Conservation (phyloP, 1,284 basidiomycete species). For the Pseudozyma sp. region DNA sequence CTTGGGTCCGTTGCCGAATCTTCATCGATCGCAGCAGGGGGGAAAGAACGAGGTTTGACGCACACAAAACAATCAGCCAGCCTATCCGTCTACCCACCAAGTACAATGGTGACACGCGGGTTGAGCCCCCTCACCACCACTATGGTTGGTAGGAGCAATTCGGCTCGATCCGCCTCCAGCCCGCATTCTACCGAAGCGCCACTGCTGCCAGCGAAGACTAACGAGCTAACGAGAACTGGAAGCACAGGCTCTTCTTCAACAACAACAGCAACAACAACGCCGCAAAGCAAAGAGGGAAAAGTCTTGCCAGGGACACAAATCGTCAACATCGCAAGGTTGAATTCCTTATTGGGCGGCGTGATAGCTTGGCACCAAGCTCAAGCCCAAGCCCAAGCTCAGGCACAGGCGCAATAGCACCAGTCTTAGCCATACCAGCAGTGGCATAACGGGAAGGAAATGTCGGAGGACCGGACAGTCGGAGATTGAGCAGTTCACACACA, state of each 20-base stretch:
- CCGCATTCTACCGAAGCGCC: background rate
- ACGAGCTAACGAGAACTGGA: no score
- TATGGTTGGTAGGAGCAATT: slow-evolving; percentile 23
- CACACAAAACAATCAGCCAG: slow-evolving; percentile 36
- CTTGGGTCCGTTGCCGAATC: background rate
- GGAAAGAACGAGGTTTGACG: background rate
- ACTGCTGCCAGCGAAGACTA: no score
- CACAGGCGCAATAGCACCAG: background rate
- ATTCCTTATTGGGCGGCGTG: slow-evolving; percentile 36
- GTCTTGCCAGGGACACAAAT: slow-evolving; percentile 25
- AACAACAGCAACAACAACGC: no score
- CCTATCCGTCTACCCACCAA: slow-evolving; percentile 19
- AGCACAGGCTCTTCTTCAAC: no score
- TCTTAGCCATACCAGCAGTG: background rate
- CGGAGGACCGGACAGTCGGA: no score
- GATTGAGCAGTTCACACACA: no score
- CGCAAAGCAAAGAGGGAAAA: slow-evolving; percentile 6
- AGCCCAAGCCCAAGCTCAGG: slow-evolving; percentile 2
- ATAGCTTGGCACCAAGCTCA: slow-evolving; percentile 17
- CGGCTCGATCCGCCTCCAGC: slow-evolving; percentile 7
- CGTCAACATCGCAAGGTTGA: slow-evolving; percentile 37
- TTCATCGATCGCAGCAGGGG: background rate
- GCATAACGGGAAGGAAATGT: no score
- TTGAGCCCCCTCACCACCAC: background rate
- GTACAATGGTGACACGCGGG: slow-evolving; percentile 1